Evolutionary conservation across 176 grass and related monocot genomes (phyloP), one percentile per base, ranked within the genome.

Genomic region (Eragrostis nindensis): DNA sequence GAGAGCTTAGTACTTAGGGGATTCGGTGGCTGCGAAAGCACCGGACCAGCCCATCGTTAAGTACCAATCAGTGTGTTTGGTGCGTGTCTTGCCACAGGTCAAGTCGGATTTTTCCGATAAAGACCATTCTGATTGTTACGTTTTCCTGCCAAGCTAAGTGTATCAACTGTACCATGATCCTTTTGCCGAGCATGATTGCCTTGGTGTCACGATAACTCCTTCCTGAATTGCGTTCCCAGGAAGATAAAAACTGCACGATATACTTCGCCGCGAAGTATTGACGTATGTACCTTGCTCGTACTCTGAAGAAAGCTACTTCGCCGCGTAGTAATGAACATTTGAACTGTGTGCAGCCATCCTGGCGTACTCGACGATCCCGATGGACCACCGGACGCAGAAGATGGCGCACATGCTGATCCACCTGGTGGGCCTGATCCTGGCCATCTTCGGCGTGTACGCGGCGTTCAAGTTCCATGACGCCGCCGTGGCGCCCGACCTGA

Each of bases 381-480:
- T 80, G 64, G 61, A 68, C 6, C 90, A 75, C 81, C 29, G 47
- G 32, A 56, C 73, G 74, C 84, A 82, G 74, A 98, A 98, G 74
- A 79, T 74, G 62, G 67, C 85, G 32, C 96, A 98, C 83, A 91
- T 98, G 92, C 63, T 91, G 78, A 83, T 98, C 49, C 90, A 95
- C 43, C 81, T 95, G 25, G 80, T 93, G 41, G 96, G 54, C 0
- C 82, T 98, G 19, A 82, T 87, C 80, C 95, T 98, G 19, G 95
- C 81, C 40, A 91, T 91, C 12, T 89, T 98, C 60, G 95, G 95
- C 38, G 57, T 98, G 16, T 98, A 98, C 78, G 95, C 91, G 8
- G 92, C 92, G 45, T 98, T 98, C 84, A 98, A 98, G 86, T 98
- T 49, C 75, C 95, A 98, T 84, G 79, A 53, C 55, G 89, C 68